phyloP scores from a whole-genome alignment of 1,284 basidiomycete genomes.

The Entoloma clypeatum region DNA sequence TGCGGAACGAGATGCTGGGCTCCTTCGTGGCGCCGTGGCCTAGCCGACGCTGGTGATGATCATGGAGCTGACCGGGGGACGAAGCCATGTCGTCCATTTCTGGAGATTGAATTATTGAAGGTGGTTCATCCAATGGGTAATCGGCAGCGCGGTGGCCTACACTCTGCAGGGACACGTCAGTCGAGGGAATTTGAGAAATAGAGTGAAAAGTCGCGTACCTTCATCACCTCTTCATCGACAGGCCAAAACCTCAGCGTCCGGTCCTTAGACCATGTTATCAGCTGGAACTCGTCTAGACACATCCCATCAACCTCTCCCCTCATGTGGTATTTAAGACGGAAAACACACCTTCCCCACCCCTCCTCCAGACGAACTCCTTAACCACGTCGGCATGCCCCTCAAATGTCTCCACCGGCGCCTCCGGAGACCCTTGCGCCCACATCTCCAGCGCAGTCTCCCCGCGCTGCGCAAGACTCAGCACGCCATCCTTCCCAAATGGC shows the following conservation, averaged over 20 bases:
- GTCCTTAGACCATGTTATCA: slow-evolving; percentile 98
- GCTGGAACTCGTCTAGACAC: slow-evolving; percentile 76
- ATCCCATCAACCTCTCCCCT: slow-evolving; percentile 17
- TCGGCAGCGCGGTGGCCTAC: slow-evolving; percentile 37
- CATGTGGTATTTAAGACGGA: not conserved
- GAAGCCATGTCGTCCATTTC: too few relatives aligned
- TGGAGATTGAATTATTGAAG: not conserved
- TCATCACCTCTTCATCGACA: slow-evolving; percentile 66
- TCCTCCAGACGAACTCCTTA: slow-evolving; percentile 97
- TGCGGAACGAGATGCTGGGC: slow-evolving; percentile 43
- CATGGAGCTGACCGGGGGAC: too few relatives aligned
- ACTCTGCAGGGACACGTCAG: slow-evolving; percentile 32
- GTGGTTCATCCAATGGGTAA: slow-evolving; percentile 5
- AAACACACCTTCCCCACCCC: slow-evolving; percentile 47
- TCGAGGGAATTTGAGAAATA: not conserved
- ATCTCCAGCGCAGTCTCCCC: slow-evolving; percentile 85
- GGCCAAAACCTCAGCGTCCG: slow-evolving; percentile 93
- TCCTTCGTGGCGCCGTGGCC: slow-evolving; percentile 21
- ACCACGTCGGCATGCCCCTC: slow-evolving; percentile 92
- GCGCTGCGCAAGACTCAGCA: slow-evolving; percentile 88
- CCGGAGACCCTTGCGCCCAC: slow-evolving; percentile 49
- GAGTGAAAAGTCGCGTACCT: slow-evolving; percentile 37
- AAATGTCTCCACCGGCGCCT: slow-evolving; percentile 69
- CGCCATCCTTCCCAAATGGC: slow-evolving; percentile 83
- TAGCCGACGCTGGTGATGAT: too few relatives aligned